A percentile compares a stretch with the other conserved stretches of the same genome.
Evolutionary conservation across 208 protist species (phyloP).

Genomic region (Leishmania major): DNA sequence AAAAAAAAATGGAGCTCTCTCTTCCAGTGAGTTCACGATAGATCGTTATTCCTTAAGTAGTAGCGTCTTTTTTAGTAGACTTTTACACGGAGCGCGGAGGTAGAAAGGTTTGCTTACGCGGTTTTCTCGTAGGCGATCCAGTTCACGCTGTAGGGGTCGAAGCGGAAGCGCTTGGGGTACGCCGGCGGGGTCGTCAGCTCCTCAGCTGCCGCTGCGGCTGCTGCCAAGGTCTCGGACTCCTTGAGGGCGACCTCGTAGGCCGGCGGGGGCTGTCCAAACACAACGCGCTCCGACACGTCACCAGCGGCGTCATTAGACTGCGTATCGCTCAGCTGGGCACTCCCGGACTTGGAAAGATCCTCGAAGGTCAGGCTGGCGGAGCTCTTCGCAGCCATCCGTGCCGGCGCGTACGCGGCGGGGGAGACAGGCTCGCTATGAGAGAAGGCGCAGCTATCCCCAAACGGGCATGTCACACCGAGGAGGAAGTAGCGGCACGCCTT

Average conservation of each 20-base stretch:
- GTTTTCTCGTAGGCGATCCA: conserved; percentile 58
- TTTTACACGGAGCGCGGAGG: not conserved
- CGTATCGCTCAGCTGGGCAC: conserved; percentile 27
- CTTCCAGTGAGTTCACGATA: conserved; percentile 5
- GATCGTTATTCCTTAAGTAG: conserved; percentile 3
- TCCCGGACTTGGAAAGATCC: conserved; percentile 34
- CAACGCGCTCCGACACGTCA: conserved; percentile 33
- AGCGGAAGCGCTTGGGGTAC: conserved; percentile 85
- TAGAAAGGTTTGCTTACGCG: conserved; percentile 10
- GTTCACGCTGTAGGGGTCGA: conserved; percentile 87
- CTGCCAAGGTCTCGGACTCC: conserved; percentile 33
- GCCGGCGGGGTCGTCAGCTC: conserved; percentile 48
- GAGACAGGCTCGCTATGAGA: conserved; percentile 70
- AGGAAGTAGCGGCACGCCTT: conserved; percentile 88
- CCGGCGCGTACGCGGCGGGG: conserved; percentile 16
- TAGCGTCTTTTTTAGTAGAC: not conserved
- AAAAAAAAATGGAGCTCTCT: not conserved
- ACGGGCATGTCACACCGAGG: conserved; percentile 69
- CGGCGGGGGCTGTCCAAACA: conserved; percentile 58
- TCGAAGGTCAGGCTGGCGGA: conserved; percentile 24
- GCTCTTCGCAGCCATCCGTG: conserved; percentile 16
- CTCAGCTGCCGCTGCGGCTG: conserved; percentile 2
- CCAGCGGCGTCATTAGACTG: conserved; percentile 31
- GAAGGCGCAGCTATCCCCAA: conserved; percentile 86
- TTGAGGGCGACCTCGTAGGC: conserved; percentile 67